These are phyloP conservation scores for Karstenula rhodostoma DNA, from an alignment of 2,329 filamentous ascomycete genomes.

Conservation along the genomic window DNA sequence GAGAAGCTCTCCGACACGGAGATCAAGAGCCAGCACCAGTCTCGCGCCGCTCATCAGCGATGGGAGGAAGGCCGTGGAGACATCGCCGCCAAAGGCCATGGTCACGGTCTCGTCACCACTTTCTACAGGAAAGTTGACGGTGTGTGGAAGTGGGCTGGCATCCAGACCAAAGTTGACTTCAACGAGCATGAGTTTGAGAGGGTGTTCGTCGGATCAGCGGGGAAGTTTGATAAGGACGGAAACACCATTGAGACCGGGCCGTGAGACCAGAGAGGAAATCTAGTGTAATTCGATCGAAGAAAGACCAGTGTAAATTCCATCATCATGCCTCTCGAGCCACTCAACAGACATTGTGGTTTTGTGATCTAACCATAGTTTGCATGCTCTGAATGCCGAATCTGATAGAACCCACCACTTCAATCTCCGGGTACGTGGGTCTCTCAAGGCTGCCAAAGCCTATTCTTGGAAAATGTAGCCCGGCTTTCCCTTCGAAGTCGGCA, in stretches of 20 bases:
- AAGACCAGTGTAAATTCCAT: not conserved
- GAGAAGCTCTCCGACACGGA: slow-evolving; percentile 3
- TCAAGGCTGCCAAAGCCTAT: not conserved
- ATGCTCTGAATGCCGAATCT: not conserved
- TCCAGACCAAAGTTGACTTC: slow-evolving; percentile 4
- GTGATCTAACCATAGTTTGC: not conserved
- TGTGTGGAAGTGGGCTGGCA: slow-evolving; percentile 4
- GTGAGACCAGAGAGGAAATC: not conserved
- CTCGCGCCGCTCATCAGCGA: slow-evolving; percentile 1
- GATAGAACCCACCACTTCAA: not conserved
- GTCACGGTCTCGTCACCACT: slow-evolving; percentile 1
- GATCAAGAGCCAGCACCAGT: slow-evolving; percentile 4
- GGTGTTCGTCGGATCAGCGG: slow-evolving; percentile 2
- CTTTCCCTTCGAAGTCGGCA: not conserved
- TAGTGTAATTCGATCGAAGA: not conserved
- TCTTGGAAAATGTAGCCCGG: not conserved
- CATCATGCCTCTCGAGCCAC: not conserved
- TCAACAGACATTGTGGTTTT: not conserved
- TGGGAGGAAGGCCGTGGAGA: slow-evolving; percentile 3
- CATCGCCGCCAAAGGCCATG: slow-evolving; percentile 1
- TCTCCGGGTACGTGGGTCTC: not conserved
- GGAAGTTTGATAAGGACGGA: slow-evolving; percentile 1
- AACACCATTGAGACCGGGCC: not conserved
- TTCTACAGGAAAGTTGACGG: not conserved
- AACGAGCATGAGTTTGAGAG: slow-evolving; percentile 8